Evolutionary conservation across 2,329 filamentous ascomycete species (phyloP).

Genomic region (Alternaria longipes): DNA sequence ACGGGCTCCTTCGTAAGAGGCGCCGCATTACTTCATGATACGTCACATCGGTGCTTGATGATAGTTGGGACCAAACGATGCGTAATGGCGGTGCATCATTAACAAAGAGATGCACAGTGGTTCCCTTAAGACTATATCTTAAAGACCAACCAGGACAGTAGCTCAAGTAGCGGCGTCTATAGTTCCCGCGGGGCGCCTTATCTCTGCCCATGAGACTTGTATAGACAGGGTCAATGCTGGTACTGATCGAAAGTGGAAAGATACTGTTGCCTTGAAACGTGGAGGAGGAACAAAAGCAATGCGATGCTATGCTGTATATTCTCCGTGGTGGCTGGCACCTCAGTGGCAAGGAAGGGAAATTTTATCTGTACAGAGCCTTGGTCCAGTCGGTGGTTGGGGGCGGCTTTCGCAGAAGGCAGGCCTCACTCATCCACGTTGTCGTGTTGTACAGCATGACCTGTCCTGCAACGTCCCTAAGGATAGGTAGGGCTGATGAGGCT

Average conservation of each 20-base stretch:
- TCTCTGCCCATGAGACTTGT: background rate
- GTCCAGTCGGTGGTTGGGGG: slow-evolving; percentile 1
- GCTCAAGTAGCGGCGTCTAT: slow-evolving; percentile 3
- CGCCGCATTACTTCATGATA: background rate
- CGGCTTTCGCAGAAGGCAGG: background rate
- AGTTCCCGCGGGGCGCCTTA: slow-evolving; percentile 4
- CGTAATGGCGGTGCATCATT: background rate
- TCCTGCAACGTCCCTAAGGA: background rate
- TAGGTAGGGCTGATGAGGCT: background rate
- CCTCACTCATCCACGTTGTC: background rate
- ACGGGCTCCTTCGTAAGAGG: background rate
- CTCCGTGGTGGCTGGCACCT: background rate
- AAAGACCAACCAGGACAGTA: background rate
- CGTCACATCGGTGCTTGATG: background rate
- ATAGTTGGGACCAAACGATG: background rate
- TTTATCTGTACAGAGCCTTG: background rate
- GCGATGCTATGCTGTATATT: background rate
- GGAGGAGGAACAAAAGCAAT: slow-evolving; percentile 10
- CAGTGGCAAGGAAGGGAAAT: background rate
- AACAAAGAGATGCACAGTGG: background rate
- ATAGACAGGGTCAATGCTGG: background rate
- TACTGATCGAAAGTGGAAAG: background rate
- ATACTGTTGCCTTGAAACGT: slow-evolving; percentile 4
- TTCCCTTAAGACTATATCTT: background rate
- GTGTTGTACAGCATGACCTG: background rate